These are phyloP conservation scores for Xylaria flabelliformis DNA, from an alignment of 495 filamentous ascomycete genomes.

Conservation along the genomic window DNA sequence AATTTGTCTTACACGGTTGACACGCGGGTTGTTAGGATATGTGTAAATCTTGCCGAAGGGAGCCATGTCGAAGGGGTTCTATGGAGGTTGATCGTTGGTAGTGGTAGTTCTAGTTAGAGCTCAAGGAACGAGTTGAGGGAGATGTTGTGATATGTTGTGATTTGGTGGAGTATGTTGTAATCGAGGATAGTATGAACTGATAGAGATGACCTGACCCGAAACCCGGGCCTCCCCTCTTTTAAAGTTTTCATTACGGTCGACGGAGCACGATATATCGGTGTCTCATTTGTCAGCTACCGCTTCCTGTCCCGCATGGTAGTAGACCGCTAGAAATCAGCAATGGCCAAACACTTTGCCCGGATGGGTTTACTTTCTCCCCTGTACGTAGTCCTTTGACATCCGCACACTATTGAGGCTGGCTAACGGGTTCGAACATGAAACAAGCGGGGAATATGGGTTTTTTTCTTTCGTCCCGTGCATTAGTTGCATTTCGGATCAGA, in stretches of 20 bases:
- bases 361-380: not conserved
- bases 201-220: not conserved
- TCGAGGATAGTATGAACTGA: not conserved
- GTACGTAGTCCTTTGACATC: not conserved
- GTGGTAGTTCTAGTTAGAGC: not conserved
- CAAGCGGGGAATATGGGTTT: not conserved
- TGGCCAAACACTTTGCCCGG: not conserved
- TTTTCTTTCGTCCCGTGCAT: not conserved
- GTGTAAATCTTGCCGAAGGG: slow-evolving; percentile 61
- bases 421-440: not conserved
- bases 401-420: not conserved
- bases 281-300: slow-evolving; percentile 16
- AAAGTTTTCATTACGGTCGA: not conserved
- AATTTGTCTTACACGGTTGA: slow-evolving; percentile 51
- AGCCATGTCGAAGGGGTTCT: slow-evolving; percentile 48
- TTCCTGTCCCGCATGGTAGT: not conserved
- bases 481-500: not conserved
- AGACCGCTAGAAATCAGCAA: not conserved
- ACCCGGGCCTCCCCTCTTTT: slow-evolving; percentile 1
- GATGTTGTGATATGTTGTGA: slow-evolving; percentile 43
- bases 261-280: not conserved
- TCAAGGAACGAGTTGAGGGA: not conserved
- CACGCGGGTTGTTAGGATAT: slow-evolving; percentile 55
- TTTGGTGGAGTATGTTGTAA: slow-evolving; percentile 16
- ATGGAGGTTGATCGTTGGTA: not conserved